phyloP scores from a whole-genome alignment of 331 rosid genomes.

The Rosa hybrid region DNA sequence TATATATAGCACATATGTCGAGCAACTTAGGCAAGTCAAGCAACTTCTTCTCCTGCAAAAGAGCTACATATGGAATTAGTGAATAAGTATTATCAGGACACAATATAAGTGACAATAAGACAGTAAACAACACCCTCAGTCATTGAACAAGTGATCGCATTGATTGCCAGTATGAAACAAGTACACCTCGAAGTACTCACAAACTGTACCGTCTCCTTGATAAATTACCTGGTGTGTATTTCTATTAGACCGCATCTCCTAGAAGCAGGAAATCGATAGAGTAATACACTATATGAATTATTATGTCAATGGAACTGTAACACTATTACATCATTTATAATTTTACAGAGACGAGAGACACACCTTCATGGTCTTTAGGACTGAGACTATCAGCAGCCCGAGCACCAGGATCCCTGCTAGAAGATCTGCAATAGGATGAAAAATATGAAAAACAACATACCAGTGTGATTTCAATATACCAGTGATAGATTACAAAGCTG shows the following conservation, averaged over 20 bases:
- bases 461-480: not conserved
- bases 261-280: not conserved
- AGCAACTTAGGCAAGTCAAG: conserved; percentile 88
- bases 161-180: not conserved
- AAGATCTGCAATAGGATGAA: conserved; percentile 60
- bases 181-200: not conserved
- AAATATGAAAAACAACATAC: not conserved
- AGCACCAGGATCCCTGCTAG: conserved; percentile 85
- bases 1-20: conserved; percentile 88
- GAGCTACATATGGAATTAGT: conserved; percentile 71
- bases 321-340: not conserved
- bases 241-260: not conserved
- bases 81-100: conserved; percentile 45
- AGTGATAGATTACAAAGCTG: not conserved
- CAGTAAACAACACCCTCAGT: not conserved
- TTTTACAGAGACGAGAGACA: conserved; percentile 20
- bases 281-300: not conserved
- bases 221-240: not conserved
- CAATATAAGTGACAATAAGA: not conserved
- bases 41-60: conserved; percentile 93
- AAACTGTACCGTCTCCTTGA: not conserved
- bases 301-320: not conserved
- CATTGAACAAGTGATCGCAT: not conserved
- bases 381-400: conserved; percentile 74
- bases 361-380: conserved; percentile 82